phyloP scores from a whole-genome alignment of 2,329 filamentous ascomycete species.

The Xylogone sp. region DNA sequence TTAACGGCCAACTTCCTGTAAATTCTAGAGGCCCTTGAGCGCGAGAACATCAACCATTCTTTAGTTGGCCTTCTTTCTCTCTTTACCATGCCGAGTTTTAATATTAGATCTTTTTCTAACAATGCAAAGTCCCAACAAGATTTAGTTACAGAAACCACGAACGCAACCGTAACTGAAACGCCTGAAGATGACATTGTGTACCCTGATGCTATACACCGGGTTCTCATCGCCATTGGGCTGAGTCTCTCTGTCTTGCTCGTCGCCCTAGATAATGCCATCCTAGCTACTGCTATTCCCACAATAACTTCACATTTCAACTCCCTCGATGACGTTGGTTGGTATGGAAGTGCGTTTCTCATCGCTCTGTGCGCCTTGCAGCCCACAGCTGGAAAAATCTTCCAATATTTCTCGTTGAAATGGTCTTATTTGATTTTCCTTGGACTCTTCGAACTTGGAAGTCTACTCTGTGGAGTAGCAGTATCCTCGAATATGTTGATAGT shows the following conservation, averaged over 20 bases:
- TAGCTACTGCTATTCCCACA: slow-evolving; percentile 29
- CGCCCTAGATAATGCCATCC: slow-evolving; percentile 16
- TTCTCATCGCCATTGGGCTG: slow-evolving; percentile 11
- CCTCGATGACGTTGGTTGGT: slow-evolving; percentile 32
- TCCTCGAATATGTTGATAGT: slow-evolving; percentile 27
- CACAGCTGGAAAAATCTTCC: slow-evolving; percentile 20
- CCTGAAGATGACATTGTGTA: neutral
- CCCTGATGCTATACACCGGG: neutral
- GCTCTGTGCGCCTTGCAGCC: slow-evolving; percentile 18
- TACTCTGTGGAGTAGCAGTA: slow-evolving; percentile 24
- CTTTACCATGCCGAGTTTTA: no score
- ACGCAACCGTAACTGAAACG: neutral
- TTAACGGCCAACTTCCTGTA: no score
- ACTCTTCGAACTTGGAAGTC: slow-evolving; percentile 27
- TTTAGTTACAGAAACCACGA: neutral
- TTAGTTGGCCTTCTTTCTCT: no score
- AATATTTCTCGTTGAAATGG: slow-evolving; percentile 25
- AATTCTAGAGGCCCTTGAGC: no score
- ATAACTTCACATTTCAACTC: slow-evolving; percentile 33
- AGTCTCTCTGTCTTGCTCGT: slow-evolving; percentile 12
- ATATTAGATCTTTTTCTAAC: no score
- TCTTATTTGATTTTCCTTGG: slow-evolving; percentile 19
- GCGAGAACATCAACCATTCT: no score
- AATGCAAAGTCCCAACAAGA: neutral
- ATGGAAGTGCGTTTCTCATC: slow-evolving; percentile 29